Base-by-base conservation (phyloP, 169 alveolate species). In the Eimeria falciformis region DNA sequence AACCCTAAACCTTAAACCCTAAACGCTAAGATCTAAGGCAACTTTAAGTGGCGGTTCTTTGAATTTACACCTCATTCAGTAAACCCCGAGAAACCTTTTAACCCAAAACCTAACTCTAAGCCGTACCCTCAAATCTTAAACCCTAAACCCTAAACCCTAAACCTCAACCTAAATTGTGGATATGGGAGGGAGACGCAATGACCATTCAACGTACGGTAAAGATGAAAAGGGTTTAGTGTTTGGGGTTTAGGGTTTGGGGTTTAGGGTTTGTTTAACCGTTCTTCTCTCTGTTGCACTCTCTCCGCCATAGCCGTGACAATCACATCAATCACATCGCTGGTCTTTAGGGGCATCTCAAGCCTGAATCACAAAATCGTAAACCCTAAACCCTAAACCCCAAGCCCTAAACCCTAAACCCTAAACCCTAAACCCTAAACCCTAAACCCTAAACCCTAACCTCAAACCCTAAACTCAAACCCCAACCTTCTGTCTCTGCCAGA, bases 251-350 rank as follows among this genome's bases (percentile, higher is more conserved):
- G n/a, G n/a, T n/a, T n/a, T n/a, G n/a, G n/a, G n/a, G n/a, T n/a
- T n/a, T n/a, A n/a, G n/a, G 33, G 11, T 29, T 9, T 47, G 6
- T 27, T 47, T 7, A 17, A 68, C 81, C 81, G n/a, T 68, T 68
- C 81, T 68, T 68, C 81, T 25, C 47, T 68, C 21, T 68, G 81
- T 47, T 68, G 81, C 81, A 68, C 29, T 68, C 81, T 23, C 50
- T 68, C 81, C 47, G n/a, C 40, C 81, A 68, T 68, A 17, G 81
- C 81, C 47, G 25, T 17, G 21, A 68, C 46, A 25, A 68, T 68
- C 50, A 68, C 81, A 25, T 68, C 81, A 11, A 68, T 68, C 50
- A 68, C 81, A 29, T 68, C 81, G 47, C 81, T 68, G 47, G 81
- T 68, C 47, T 68, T 68, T 0, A 68, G 47, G n/a, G 81, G 81